Evolutionary conservation across 75 land plant genomes (phyloP).

Genomic region (Adiantum capillusveneris): DNA sequence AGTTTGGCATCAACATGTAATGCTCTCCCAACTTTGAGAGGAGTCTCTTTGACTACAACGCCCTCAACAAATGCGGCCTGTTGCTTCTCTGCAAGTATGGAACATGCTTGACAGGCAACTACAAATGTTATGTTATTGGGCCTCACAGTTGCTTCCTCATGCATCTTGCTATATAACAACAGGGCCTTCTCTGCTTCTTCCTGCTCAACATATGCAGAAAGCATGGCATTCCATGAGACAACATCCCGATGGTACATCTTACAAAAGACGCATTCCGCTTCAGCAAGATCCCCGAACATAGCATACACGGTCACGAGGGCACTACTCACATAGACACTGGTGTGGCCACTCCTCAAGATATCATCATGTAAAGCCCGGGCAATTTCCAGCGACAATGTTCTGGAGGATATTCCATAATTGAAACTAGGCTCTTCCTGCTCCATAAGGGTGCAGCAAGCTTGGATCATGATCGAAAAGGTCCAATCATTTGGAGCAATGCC

Average conservation of each 20-base stretch:
- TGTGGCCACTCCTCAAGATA: slow-evolving; percentile 3
- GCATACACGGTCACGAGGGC: slow-evolving; percentile 32
- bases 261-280: slow-evolving; percentile 33
- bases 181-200: slow-evolving; percentile 17
- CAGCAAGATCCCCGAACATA: slow-evolving; percentile 10
- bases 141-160: background rate
- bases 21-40: background rate
- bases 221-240: slow-evolving; percentile 39
- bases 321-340: slow-evolving; percentile 31
- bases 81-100: background rate
- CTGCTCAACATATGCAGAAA: slow-evolving; percentile 26
- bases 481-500: background rate
- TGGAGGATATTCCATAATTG: background rate
- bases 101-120: background rate
- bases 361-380: background rate
- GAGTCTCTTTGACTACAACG: background rate
- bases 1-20: background rate
- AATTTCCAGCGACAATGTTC: background rate
- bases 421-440: background rate
- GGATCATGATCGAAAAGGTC: background rate
- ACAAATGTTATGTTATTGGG: background rate
- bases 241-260: slow-evolving; percentile 21
- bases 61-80: background rate
- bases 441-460: background rate
- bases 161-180: background rate